Percentiles rank a stretch among this genome's conserved stretches.
Conservation (phyloP, 2,329 filamentous ascomycete genomes). For the Metarhizium rileyi region DNA sequence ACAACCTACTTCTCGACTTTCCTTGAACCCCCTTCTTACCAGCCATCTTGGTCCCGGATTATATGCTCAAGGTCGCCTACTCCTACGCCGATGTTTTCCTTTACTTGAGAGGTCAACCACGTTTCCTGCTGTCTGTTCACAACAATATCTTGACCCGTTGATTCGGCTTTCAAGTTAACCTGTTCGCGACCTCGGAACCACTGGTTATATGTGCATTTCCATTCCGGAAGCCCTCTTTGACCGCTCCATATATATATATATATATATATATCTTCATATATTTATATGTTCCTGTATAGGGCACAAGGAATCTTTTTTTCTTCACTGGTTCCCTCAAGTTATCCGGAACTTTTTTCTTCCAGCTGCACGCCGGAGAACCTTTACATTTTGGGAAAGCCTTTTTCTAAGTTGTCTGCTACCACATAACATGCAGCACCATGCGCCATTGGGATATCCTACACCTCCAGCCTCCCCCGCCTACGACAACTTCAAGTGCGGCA, state of each 20-base stretch:
- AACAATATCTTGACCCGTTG: slow-evolving; percentile 34
- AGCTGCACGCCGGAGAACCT: slow-evolving; percentile 13
- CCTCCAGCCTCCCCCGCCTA: slow-evolving; percentile 48
- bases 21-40: slow-evolving; percentile 19
- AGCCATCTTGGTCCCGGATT: neutral
- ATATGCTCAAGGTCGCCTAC: slow-evolving; percentile 3
- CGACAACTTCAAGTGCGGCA: slow-evolving; percentile 35
- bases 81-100: slow-evolving; percentile 5
- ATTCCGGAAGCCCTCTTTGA: neutral
- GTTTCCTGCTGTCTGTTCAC: neutral
- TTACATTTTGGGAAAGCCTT: slow-evolving; percentile 7
- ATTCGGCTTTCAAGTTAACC: slow-evolving; percentile 34
- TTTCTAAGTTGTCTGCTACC: slow-evolving; percentile 16
- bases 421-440: slow-evolving; percentile 50
- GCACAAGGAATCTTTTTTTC: slow-evolving; percentile 2
- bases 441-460: slow-evolving; percentile 46
- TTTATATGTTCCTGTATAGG: neutral
- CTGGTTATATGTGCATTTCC: slow-evolving; percentile 1
- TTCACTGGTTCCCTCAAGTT: neutral
- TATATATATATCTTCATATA: neutral
- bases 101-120: slow-evolving; percentile 4
- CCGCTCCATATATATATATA: neutral
- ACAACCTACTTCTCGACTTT: slow-evolving; percentile 27
- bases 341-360: slow-evolving; percentile 10
- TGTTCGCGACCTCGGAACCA: neutral